These are phyloP conservation scores for Thermothielavioides terrestris DNA, from an alignment of 495 filamentous ascomycete species.

Conservation along the genomic window DNA sequence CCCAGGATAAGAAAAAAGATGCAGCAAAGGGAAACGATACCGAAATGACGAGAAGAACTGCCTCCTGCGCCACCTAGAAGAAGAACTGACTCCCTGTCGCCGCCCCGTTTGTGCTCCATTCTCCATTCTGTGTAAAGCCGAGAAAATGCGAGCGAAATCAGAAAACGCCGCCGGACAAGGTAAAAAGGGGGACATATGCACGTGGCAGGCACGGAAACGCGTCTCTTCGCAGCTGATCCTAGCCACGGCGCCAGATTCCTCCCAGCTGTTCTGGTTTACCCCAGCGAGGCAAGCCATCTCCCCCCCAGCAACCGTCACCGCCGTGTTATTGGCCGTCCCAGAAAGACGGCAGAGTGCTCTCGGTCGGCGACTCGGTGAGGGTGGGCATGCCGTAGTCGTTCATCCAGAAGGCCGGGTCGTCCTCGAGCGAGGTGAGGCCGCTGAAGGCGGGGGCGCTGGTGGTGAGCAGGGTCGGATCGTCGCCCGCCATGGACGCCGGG, in stretches of 20 bases:
- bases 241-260: not conserved
- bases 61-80: constrained; percentile 12
- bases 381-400: constrained; percentile 20
- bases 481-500: constrained; percentile 27
- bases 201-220: not conserved
- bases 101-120: constrained; percentile 2
- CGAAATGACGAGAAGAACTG: not conserved
- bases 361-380: constrained; percentile 25
- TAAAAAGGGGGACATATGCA: not conserved
- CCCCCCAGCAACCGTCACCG: constrained; percentile 6
- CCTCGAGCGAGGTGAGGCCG: constrained; percentile 22
- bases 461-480: constrained; percentile 25
- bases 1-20: constrained; percentile 1
- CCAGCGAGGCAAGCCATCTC: constrained; percentile 4
- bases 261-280: not conserved
- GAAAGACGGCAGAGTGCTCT: constrained; percentile 19
- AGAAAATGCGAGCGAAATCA: constrained; percentile 1
- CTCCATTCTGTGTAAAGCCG: not conserved
- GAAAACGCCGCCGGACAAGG: no score
- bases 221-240: not conserved
- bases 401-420: constrained; percentile 29
- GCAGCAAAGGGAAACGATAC: not conserved
- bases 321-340: constrained; percentile 26
- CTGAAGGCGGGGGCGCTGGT: constrained; percentile 10
- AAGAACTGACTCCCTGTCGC: not conserved